Conservation (phyloP, 2,329 filamentous ascomycete genomes). For the Sarocladium oryzae region DNA sequence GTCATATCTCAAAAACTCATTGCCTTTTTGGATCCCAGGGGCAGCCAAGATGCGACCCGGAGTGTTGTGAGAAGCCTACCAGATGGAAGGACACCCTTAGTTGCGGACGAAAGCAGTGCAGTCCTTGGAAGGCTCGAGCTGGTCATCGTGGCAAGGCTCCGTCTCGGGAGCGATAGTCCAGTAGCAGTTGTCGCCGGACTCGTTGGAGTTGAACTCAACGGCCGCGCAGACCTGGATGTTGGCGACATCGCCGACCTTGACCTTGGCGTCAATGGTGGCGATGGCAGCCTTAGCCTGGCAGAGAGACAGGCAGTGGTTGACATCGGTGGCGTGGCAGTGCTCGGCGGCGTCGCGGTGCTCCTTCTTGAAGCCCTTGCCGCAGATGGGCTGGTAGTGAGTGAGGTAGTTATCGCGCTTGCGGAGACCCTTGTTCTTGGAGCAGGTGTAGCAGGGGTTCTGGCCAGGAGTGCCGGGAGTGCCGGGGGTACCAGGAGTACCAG, state of each 20-base stretch:
- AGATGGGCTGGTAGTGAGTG: conserved; percentile 20
- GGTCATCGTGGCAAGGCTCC: conserved; percentile 16
- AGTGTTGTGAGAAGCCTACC: too few relatives aligned
- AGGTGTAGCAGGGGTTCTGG: not conserved
- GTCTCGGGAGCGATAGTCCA: conserved; percentile 17
- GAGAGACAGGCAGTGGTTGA: conserved; percentile 19
- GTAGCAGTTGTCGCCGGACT: conserved; percentile 17
- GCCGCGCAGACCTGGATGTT: conserved; percentile 17
- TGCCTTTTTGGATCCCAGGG: not conserved
- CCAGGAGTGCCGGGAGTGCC: not conserved
- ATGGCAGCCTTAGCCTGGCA: conserved; percentile 17
- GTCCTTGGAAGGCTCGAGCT: conserved; percentile 16
- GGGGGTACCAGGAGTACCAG: not conserved
- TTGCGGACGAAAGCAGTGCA: conserved; percentile 18
- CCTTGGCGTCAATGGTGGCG: conserved; percentile 14
- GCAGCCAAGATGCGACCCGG: too few relatives aligned
- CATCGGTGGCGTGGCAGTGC: conserved; percentile 15
- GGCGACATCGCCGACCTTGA: conserved; percentile 13
- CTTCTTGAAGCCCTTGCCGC: conserved; percentile 19
- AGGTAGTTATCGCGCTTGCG: conserved; percentile 10
- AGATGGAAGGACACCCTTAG: too few relatives aligned
- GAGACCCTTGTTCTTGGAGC: not conserved
- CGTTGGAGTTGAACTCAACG: conserved; percentile 16
- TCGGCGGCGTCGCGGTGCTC: conserved; percentile 13
- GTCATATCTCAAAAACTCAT: not conserved